Evolutionary conservation across 2,329 filamentous ascomycete genomes (phyloP).

Genomic region (Trichoderma gracile): DNA sequence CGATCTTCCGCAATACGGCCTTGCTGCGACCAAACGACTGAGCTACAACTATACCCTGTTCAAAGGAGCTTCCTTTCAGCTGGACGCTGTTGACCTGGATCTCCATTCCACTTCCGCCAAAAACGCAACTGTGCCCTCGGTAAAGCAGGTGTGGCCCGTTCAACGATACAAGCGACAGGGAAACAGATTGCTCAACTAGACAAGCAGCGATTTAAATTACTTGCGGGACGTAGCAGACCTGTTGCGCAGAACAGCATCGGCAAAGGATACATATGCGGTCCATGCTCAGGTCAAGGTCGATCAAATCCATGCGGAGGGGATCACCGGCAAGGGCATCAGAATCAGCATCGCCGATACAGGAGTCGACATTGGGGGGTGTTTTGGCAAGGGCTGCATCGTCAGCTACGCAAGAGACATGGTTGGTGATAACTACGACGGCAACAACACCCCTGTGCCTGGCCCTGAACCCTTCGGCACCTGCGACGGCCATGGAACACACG

Average conservation of each 20-base stretch:
- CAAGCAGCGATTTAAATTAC: constrained; percentile 39
- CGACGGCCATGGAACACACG: constrained; percentile 47
- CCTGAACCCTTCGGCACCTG: constrained; percentile 41
- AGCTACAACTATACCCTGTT: constrained; percentile 54
- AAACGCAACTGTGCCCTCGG: constrained; percentile 44
- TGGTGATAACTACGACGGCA: constrained; percentile 40
- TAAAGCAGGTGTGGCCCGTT: constrained; percentile 56
- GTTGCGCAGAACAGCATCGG: background rate
- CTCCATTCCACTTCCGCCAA: constrained; percentile 45
- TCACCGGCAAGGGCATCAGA: constrained; percentile 54
- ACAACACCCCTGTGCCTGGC: constrained; percentile 38
- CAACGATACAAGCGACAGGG: background rate
- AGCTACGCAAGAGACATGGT: constrained; percentile 46
- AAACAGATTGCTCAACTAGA: constrained; percentile 42
- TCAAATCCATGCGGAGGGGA: constrained; percentile 50
- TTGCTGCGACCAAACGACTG: constrained; percentile 41
- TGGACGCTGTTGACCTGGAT: constrained; percentile 46
- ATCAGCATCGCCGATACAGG: constrained; percentile 56
- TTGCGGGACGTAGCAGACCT: background rate
- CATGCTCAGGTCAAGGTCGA: constrained; percentile 59
- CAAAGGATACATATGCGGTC: constrained; percentile 31
- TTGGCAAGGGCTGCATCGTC: constrained; percentile 48
- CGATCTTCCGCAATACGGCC: background rate
- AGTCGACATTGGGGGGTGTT: constrained; percentile 51
- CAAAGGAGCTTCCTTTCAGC: constrained; percentile 55